phyloP scores from a whole-genome alignment of 1,284 basidiomycete genomes.

The Phlebopus sp. region DNA sequence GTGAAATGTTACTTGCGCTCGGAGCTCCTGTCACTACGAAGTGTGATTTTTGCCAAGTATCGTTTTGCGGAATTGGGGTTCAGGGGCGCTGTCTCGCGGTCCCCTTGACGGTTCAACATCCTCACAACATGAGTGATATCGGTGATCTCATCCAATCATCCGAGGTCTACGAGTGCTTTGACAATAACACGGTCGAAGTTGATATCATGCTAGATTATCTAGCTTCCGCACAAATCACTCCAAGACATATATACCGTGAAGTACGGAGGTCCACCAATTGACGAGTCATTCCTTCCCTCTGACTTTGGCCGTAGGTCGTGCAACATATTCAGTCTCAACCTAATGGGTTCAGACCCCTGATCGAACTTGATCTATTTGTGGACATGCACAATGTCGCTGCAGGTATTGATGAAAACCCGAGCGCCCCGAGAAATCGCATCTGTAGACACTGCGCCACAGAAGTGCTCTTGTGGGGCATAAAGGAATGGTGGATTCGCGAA shows the following conservation, averaged over 20 bases:
- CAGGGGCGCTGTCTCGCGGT: constrained; percentile 64
- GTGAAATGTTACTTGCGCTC: constrained; percentile 68
- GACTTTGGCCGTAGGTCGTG: constrained; percentile 48
- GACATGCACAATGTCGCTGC: constrained; percentile 58
- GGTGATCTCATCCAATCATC: constrained; percentile 68
- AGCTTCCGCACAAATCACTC: constrained; percentile 52
- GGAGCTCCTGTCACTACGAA: constrained; percentile 69
- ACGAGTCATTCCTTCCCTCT: constrained; percentile 4
- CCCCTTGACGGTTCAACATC: constrained; percentile 58
- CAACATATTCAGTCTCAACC: constrained; percentile 57
- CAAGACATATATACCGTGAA: constrained; percentile 71
- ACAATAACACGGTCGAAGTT: constrained; percentile 70
- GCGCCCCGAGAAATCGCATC: constrained; percentile 52
- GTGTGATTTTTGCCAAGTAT: constrained; percentile 75
- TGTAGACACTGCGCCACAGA: constrained; percentile 72
- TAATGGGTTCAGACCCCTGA: constrained; percentile 57
- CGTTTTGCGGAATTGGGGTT: constrained; percentile 73
- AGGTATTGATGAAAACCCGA: constrained; percentile 52
- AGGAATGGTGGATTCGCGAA: constrained; percentile 78
- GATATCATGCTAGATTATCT: constrained; percentile 79
- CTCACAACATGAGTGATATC: constrained; percentile 61
- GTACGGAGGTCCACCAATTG: constrained; percentile 35
- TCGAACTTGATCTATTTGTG: constrained; percentile 65
- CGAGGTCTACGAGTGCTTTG: constrained; percentile 74
- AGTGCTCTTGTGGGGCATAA: constrained; percentile 67